Base-by-base conservation (phyloP, 441 rosid species). In the Eutrema salsugineum region DNA sequence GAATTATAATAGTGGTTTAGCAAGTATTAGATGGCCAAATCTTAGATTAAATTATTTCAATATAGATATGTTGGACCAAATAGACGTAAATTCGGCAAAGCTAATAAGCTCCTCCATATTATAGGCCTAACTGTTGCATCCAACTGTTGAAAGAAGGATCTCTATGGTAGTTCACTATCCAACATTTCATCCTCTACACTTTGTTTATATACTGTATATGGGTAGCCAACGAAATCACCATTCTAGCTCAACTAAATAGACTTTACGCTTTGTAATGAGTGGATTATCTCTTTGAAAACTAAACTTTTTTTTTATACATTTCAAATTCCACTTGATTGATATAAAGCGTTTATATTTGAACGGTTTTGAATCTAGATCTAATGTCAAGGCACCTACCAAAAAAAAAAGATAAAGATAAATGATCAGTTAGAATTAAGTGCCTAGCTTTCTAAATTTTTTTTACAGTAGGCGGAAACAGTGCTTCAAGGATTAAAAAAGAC, bases 291-390 rank as follows among this genome's bases (percentile, higher is more conserved):
- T 63, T 72, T 55, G 1, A 51, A 38, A 63, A 11, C 36, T 4
- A 53, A 38, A 53, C 63, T 38, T 49, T 71, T 56, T 15, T 36
- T 38, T 53, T 7, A 28, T 36, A 32, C 27, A 65, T 36, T 63
- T 56, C 1, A 36, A 72, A 55, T 17, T 46, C 27, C 44, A 65
- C 35, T 47, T 56, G 66, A 73, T 73, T 65, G 66, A 65, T 73
- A 42, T 28, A 72, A 70, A 50, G 50, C 16, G 10, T 64, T 44
- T 44, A 35, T 32, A 43, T 64, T 33, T 8, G 33, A 35, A 35
- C 20, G 59, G 58, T 47, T 72, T 72, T 46, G 65, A 72, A 72
- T 55, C 65, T 55, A 44, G 77, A 64, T 72, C 71, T 56, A 56
- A 46, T 64, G 17, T 27, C 50, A 55, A 72, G 40, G 20, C 33